Base-by-base conservation (phyloP, 371 early-diverging fungal species). In the Parasitella parasitica region DNA sequence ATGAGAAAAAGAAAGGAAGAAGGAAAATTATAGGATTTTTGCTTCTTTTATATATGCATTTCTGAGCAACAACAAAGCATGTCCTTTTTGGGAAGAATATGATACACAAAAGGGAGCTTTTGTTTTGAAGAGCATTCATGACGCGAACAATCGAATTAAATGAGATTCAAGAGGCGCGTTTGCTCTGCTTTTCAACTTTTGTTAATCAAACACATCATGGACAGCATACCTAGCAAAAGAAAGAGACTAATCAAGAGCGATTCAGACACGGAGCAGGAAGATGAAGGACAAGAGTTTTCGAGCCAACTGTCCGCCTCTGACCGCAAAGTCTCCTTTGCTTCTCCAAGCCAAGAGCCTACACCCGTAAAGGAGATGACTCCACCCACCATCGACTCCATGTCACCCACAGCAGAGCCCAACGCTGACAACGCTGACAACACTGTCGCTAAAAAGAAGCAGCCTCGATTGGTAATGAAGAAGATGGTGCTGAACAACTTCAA, bases 401-500 rank as follows among this genome's bases (percentile, higher is more conserved):
- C 41, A 18, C 16, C 36, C 27, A 35, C 2, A 12, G 4, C 54
- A 24, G 22, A 46, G 18, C 46, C 46, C 13, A 13, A 13, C 20
- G 5, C 24, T 15, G 18, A 39, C 12, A 20, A 39, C 1, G 13
- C 38, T 3, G 39, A 18, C 16, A 48, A 39, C 1, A 16, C 38
- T 3, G 39, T 13, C 16, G 37, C 8, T 2, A 27, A 60, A 66
- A 67, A 48, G 56, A 64, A 54, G 37, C 53, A 27, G 24, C 86
- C 84, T 52, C 82, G 99, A 2, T 84, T 98, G 16, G 86, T 97
- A 11, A 96, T 99, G 59, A 87, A 87, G 15, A 92, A 94, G 63
- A 91, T 99, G 91, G 91, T 94, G 11, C 82, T 97, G 22, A 80
- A 86, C 49, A 94, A 99, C 83, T 98, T 99, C 82, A 99, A 99